These are phyloP conservation scores for Tricholomella constricta DNA, from an alignment of 768 basidiomycete genomes.

Conservation along the genomic window DNA sequence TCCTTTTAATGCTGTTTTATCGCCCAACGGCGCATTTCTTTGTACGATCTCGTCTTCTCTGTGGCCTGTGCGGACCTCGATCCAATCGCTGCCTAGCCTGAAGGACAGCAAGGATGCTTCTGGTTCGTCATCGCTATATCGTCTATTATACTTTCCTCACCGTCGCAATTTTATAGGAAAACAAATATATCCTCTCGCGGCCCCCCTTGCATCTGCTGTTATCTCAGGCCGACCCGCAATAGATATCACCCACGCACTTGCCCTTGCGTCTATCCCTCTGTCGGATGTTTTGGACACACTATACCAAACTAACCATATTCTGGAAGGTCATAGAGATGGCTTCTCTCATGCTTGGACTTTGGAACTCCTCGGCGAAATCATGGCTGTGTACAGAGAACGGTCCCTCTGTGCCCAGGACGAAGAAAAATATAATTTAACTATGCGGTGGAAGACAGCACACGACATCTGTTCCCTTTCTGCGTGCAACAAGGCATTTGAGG, in stretches of 20 bases:
- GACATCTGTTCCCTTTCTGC: conserved; percentile 67
- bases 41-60: conserved; percentile 53
- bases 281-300: conserved; percentile 49
- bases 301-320: conserved; percentile 43
- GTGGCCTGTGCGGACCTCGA: conserved; percentile 37
- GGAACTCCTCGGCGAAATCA: conserved; percentile 43
- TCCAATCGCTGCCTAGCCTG: conserved; percentile 47
- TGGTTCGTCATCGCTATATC: conserved; percentile 9
- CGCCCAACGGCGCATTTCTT: conserved; percentile 60
- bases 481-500: conserved; percentile 64
- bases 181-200: conserved; percentile 24
- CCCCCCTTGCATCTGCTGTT: conserved; percentile 43
- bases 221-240: conserved; percentile 52
- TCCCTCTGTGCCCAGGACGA: conserved; percentile 13
- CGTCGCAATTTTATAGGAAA: conserved; percentile 1
- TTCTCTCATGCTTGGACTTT: conserved; percentile 40
- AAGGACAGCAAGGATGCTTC: conserved; percentile 12
- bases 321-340: conserved; percentile 47
- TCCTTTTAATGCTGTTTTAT: conserved; percentile 53
- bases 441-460: conserved; percentile 61
- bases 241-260: conserved; percentile 62
- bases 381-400: conserved; percentile 50
- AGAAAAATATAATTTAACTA: conserved; percentile 36
- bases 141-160: not conserved
- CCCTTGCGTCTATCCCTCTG: conserved; percentile 40